Percentiles rank a stretch among this genome's conserved stretches.
These are phyloP conservation scores for Neurospora sp. DNA, from an alignment of 495 filamentous ascomycete genomes.

Conservation along the genomic window DNA sequence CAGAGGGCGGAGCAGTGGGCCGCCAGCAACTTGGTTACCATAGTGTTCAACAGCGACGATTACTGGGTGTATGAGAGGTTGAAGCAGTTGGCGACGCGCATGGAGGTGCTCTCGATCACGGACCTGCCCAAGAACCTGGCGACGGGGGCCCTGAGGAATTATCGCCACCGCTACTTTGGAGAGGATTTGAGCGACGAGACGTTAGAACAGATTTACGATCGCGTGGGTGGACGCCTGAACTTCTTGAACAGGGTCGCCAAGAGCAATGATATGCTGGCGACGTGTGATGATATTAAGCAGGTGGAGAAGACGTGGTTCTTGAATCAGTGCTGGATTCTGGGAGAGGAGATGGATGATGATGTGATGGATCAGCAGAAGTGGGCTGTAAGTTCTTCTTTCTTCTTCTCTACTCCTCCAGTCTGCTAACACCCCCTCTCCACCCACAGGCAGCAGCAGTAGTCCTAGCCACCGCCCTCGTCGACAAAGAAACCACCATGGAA, in stretches of 20 bases:
- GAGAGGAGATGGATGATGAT: slow-evolving; percentile 91
- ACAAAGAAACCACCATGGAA: slow-evolving; percentile 60
- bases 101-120: slow-evolving; percentile 76
- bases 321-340: slow-evolving; percentile 91
- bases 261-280: slow-evolving; percentile 61
- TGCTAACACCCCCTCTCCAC: no score
- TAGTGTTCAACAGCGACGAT: slow-evolving; percentile 88
- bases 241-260: slow-evolving; percentile 83
- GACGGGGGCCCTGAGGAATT: slow-evolving; percentile 60
- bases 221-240: slow-evolving; percentile 75
- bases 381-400: slow-evolving; percentile 46
- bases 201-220: slow-evolving; percentile 70
- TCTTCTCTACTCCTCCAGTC: no score
- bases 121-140: slow-evolving; percentile 75
- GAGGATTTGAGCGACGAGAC: slow-evolving; percentile 44
- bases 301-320: slow-evolving; percentile 89
- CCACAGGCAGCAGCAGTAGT: slow-evolving; percentile 64
- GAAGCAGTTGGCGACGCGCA: slow-evolving; percentile 79
- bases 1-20: slow-evolving; percentile 96
- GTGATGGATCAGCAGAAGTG: slow-evolving; percentile 99
- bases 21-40: slow-evolving; percentile 74
- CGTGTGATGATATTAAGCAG: slow-evolving; percentile 67
- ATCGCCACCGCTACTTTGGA: slow-evolving; percentile 58
- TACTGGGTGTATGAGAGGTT: slow-evolving; percentile 97
- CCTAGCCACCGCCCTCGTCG: slow-evolving; percentile 79